Evolutionary conservation across 495 filamentous ascomycete species (phyloP).

Genomic region (Penicillium manginii): DNA sequence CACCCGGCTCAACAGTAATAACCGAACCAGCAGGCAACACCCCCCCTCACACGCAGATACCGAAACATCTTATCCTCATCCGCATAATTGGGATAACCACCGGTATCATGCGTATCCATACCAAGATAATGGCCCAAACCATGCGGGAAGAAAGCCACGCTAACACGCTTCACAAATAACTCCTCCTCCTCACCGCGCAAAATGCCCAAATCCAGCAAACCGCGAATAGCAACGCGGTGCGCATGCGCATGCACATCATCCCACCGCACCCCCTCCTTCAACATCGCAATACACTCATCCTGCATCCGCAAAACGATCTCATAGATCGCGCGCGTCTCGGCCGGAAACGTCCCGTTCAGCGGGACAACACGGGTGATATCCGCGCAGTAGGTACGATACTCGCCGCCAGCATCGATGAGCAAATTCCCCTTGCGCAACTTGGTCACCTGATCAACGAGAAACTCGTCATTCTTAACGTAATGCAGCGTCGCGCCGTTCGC

Average conservation of each 20-base stretch:
- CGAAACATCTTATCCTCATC: conserved; percentile 84
- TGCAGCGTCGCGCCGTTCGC: conserved; percentile 82
- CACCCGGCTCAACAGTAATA: conserved; percentile 88
- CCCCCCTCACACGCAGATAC: conserved; percentile 84
- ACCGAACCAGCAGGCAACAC: conserved; percentile 74
- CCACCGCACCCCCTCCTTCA: conserved; percentile 81
- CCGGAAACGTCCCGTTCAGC: conserved; percentile 72
- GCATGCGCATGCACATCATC: conserved; percentile 80
- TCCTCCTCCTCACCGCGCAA: conserved; percentile 69
- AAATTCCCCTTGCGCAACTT: conserved; percentile 68
- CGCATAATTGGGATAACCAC: conserved; percentile 82
- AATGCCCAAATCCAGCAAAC: conserved; percentile 75
- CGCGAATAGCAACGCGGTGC: conserved; percentile 80
- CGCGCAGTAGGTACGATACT: conserved; percentile 78
- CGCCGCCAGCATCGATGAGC: conserved; percentile 82
- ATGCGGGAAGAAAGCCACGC: conserved; percentile 89
- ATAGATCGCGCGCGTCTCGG: conserved; percentile 78
- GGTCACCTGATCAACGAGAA: conserved; percentile 47
- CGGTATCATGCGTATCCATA: conserved; percentile 94
- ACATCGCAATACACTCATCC: conserved; percentile 66
- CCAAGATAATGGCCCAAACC: conserved; percentile 91
- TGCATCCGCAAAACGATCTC: conserved; percentile 89
- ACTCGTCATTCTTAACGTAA: conserved; percentile 78
- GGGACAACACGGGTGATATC: conserved; percentile 94
- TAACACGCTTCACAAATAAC: conserved; percentile 73